Evolutionary conservation across 2,329 filamentous ascomycete genomes (phyloP).

Genomic region (Parascedosporium putredinis): DNA sequence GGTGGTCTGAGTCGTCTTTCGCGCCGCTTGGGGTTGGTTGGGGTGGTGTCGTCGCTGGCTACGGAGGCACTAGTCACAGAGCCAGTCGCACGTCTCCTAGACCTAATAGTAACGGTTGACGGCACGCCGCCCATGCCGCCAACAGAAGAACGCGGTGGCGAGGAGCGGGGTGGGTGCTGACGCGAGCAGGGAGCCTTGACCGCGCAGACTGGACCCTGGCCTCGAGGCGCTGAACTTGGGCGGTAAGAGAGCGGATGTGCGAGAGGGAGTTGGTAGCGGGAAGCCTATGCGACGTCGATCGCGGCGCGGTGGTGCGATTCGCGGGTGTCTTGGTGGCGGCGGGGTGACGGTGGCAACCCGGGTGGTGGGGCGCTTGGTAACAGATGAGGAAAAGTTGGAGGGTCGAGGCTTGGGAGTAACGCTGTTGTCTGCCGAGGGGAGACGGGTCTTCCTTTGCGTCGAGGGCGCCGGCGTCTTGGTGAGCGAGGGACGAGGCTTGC

Average conservation of each 20-base stretch:
- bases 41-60: slow-evolving; percentile 40
- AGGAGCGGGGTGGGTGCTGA: slow-evolving; percentile 64
- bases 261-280: slow-evolving; percentile 63
- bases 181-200: slow-evolving; percentile 80
- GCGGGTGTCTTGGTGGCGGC: slow-evolving; percentile 37
- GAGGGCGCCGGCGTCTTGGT: slow-evolving; percentile 25
- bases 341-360: slow-evolving; percentile 38
- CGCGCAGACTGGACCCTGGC: slow-evolving; percentile 83
- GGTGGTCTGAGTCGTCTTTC: slow-evolving; percentile 14
- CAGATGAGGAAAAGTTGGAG: slow-evolving; percentile 27
- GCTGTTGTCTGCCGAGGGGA: slow-evolving; percentile 44
- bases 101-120: slow-evolving; percentile 53
- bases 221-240: slow-evolving; percentile 94
- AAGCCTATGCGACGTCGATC: slow-evolving; percentile 38
- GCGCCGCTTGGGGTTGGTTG: slow-evolving; percentile 23
- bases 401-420: slow-evolving; percentile 48
- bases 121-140: slow-evolving; percentile 33
- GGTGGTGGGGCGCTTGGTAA: slow-evolving; percentile 27
- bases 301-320: slow-evolving; percentile 43
- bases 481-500: slow-evolving; percentile 36
- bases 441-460: slow-evolving; percentile 34
- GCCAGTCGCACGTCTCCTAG: slow-evolving; percentile 56
- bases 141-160: slow-evolving; percentile 53
- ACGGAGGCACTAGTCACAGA: slow-evolving; percentile 38
- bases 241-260: slow-evolving; percentile 87